Percentiles rank a stretch among this genome's conserved stretches.
Evolutionary conservation across 805 yeast genomes (phyloP).

Genomic region (Candida dendrica): DNA sequence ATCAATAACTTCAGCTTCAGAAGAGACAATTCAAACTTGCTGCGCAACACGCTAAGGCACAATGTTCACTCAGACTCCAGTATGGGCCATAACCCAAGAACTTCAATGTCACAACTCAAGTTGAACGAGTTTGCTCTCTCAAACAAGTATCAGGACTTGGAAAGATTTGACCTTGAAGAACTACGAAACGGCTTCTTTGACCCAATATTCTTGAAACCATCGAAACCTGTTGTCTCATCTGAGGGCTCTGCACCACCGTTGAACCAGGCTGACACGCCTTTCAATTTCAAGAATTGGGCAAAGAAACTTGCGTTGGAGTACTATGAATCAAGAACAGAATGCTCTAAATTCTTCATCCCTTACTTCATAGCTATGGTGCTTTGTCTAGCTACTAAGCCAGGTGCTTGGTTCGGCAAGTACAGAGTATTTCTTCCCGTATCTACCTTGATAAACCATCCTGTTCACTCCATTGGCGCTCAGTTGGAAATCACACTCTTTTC

Average conservation of each 20-base stretch:
- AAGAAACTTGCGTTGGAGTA: background rate
- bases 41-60: background rate
- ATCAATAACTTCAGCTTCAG: background rate
- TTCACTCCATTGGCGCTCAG: conserved; percentile 38
- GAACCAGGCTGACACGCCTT: background rate
- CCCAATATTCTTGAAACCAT: conserved; percentile 31
- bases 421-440: conserved; percentile 36
- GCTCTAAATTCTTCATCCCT: conserved; percentile 29
- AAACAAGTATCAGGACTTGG: conserved; percentile 16
- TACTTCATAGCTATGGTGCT: conserved; percentile 31
- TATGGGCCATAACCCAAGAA: conserved; percentile 17
- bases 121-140: conserved; percentile 20
- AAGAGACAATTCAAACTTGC: background rate
- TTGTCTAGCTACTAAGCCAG: conserved; percentile 30
- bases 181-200: conserved; percentile 43
- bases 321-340: conserved; percentile 5
- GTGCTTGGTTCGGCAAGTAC: conserved; percentile 35
- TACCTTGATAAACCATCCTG: conserved; percentile 38
- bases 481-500: conserved; percentile 36
- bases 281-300: background rate
- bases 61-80: conserved; percentile 4
- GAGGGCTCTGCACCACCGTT: background rate
- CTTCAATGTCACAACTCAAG: conserved; percentile 28
- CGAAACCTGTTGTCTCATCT: background rate
- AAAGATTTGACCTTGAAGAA: conserved; percentile 34